Percentiles rank a stretch among this genome's conserved stretches.
Conservation (phyloP, 495 filamentous ascomycete genomes). For the Glonium stellatum region DNA sequence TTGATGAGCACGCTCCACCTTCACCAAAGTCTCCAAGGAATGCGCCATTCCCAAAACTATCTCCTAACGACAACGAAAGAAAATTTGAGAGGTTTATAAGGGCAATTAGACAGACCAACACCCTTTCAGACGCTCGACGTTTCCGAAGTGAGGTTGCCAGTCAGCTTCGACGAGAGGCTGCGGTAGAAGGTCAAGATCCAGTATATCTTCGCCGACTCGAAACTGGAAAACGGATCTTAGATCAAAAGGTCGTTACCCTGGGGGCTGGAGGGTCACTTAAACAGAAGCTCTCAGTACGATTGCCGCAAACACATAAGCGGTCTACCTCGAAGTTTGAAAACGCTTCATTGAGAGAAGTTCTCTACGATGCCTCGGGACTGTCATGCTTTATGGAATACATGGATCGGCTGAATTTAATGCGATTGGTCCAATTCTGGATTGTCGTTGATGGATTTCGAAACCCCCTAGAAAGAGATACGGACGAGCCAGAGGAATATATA, state of each 20-base stretch:
- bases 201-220: constrained; percentile 83
- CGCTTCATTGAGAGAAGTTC: constrained; percentile 68
- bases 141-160: constrained; percentile 90
- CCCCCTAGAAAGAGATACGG: constrained; percentile 81
- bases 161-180: constrained; percentile 79
- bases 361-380: constrained; percentile 80
- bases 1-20: constrained; percentile 92
- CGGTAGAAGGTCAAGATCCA: constrained; percentile 69
- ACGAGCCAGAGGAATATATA: constrained; percentile 57
- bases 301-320: constrained; percentile 23
- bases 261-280: constrained; percentile 55
- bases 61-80: constrained; percentile 70
- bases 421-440: constrained; percentile 95
- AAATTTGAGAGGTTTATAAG: constrained; percentile 92
- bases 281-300: constrained; percentile 30
- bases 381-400: constrained; percentile 99
- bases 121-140: constrained; percentile 86
- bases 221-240: constrained; percentile 81
- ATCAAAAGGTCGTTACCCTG: constrained; percentile 80
- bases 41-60: constrained; percentile 59
- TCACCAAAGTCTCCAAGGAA: constrained; percentile 58
- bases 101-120: constrained; percentile 79
- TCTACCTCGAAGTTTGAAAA: constrained; percentile 54
- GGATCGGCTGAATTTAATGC: constrained; percentile 83
- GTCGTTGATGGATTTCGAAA: constrained; percentile 97